Conservation (phyloP, 768 basidiomycete species). For the Bullera alba region DNA sequence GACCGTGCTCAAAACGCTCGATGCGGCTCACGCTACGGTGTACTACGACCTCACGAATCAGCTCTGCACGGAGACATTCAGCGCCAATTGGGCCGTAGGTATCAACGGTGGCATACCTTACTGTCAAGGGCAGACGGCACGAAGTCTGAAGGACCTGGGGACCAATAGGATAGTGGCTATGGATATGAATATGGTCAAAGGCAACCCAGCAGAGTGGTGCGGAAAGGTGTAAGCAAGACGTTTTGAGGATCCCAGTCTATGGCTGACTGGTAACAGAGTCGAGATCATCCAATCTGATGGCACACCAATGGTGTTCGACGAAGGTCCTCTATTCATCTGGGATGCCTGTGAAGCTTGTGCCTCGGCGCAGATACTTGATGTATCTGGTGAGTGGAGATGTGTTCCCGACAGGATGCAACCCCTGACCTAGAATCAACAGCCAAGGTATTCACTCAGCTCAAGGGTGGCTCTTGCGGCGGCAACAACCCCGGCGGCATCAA, state of each 20-base stretch:
- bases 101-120: constrained; percentile 12
- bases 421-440: neutral
- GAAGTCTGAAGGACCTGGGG: constrained; percentile 3
- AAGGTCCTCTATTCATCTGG: constrained; percentile 21
- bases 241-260: neutral
- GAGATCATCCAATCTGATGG: constrained; percentile 5
- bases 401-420: neutral
- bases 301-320: neutral
- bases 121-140: constrained; percentile 5
- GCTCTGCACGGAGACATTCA: constrained; percentile 5
- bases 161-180: constrained; percentile 14
- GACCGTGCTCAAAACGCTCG: neutral
- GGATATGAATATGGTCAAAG: constrained; percentile 5
- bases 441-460: neutral
- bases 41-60: constrained; percentile 17
- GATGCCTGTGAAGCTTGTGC: constrained; percentile 19
- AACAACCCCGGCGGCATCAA: constrained; percentile 4
- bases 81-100: constrained; percentile 6
- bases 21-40: neutral
- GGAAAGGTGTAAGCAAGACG: constrained; percentile 8
- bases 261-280: constrained; percentile 2
- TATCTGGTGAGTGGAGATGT: constrained; percentile 10
- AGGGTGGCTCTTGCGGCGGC: constrained; percentile 4
- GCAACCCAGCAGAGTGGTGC: constrained; percentile 7
- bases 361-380: constrained; percentile 12